These are phyloP conservation scores for Hirschioporus abietinus DNA, from an alignment of 768 basidiomycete species.

Conservation along the genomic window DNA sequence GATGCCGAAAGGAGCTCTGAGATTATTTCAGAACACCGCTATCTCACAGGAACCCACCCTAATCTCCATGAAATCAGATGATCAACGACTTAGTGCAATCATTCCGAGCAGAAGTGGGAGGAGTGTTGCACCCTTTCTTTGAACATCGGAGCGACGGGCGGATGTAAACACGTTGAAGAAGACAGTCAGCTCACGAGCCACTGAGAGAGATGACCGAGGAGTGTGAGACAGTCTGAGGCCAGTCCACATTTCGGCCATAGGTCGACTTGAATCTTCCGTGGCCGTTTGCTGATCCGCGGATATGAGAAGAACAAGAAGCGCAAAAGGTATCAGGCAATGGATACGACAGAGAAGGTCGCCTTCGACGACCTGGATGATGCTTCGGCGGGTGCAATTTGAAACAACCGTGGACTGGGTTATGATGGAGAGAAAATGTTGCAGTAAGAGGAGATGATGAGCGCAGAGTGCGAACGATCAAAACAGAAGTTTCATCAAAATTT, in stretches of 20 bases:
- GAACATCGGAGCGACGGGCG: neutral
- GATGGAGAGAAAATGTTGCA: neutral
- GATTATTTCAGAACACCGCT: neutral
- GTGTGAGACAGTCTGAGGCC: neutral
- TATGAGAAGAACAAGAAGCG: neutral
- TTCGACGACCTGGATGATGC: neutral
- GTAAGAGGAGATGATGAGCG: neutral
- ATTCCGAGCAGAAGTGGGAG: neutral
- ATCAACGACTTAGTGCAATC: neutral
- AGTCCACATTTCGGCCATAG: neutral
- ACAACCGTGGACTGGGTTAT: neutral
- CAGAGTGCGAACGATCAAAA: neutral
- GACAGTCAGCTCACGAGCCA: neutral
- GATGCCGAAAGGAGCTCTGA: neutral
- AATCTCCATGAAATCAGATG: neutral
- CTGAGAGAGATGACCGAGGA: neutral
- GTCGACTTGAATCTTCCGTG: neutral
- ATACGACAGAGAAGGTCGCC: neutral
- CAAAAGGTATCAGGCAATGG: neutral
- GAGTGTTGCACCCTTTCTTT: neutral
- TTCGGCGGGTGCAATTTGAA: neutral
- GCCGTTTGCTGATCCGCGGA: neutral
- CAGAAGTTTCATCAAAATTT: neutral
- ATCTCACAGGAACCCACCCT: neutral
- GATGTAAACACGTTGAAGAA: neutral